phyloP scores from a whole-genome alignment of 2,329 filamentous ascomycete genomes.

The Verticillium klebahnii region DNA sequence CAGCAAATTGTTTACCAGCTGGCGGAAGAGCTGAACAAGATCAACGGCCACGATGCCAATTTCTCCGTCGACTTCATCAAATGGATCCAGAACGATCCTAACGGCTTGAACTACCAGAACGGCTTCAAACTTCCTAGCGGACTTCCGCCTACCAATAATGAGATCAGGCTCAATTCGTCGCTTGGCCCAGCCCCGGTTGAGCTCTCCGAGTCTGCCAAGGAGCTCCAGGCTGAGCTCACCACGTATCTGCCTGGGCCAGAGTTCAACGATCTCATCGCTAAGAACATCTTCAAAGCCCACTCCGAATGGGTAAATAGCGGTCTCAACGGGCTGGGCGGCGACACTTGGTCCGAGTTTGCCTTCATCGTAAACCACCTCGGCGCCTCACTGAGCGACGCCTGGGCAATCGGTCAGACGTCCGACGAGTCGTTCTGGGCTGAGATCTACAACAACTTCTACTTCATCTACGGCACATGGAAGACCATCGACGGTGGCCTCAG shows the following conservation, averaged over 20 bases:
- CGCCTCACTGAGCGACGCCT: slow-evolving; percentile 47
- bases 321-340: slow-evolving; percentile 41
- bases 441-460: slow-evolving; percentile 55
- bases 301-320: slow-evolving; percentile 29
- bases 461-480: slow-evolving; percentile 53
- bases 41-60: slow-evolving; percentile 47
- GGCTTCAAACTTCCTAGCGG: slow-evolving; percentile 45
- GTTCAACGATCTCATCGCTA: slow-evolving; percentile 31
- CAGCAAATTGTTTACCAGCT: slow-evolving; percentile 63
- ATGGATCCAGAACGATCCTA: slow-evolving; percentile 53
- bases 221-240: slow-evolving; percentile 30
- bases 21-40: slow-evolving; percentile 51
- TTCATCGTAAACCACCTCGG: slow-evolving; percentile 58
- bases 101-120: slow-evolving; percentile 46
- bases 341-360: slow-evolving; percentile 61
- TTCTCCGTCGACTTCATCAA: slow-evolving; percentile 56
- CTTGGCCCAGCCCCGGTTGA: slow-evolving; percentile 25
- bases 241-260: slow-evolving; percentile 27
- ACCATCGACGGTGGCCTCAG: slow-evolving; percentile 57
- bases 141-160: slow-evolving; percentile 44
- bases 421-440: slow-evolving; percentile 38
- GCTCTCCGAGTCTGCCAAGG: slow-evolving; percentile 25
- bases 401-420: slow-evolving; percentile 30
- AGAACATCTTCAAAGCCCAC: slow-evolving; percentile 40
- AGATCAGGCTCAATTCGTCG: slow-evolving; percentile 40